These are phyloP conservation scores for Talaromyces sp. DNA, from an alignment of 2,329 filamentous ascomycete genomes.

Conservation along the genomic window DNA sequence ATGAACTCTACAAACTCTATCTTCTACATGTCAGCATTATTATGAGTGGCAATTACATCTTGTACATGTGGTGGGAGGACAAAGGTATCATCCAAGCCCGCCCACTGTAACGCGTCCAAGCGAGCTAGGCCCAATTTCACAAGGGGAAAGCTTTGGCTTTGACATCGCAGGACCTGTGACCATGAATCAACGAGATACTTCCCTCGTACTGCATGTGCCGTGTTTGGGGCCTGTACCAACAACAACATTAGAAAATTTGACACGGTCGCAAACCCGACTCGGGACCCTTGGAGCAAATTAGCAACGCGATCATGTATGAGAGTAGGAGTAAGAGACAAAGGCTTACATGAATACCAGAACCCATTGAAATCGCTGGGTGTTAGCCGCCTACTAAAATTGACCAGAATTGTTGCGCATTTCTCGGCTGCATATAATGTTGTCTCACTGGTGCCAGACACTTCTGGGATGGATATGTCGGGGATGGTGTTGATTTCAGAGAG, in stretches of 20 bases:
- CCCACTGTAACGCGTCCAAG: conserved; percentile 35
- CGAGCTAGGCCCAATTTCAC: conserved; percentile 35
- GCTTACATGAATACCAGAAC: conserved; percentile 40
- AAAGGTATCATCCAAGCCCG: conserved; percentile 28
- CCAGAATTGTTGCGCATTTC: conserved; percentile 34
- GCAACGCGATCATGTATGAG: background rate
- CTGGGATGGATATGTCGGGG: conserved; percentile 29
- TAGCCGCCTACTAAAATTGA: conserved; percentile 31
- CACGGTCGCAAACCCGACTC: conserved; percentile 38
- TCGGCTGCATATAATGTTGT: conserved; percentile 34
- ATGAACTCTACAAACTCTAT: too few species aligned
- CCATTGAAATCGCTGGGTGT: conserved; percentile 31
- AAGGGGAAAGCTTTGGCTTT: conserved; percentile 32
- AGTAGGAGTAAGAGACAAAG: too few species aligned
- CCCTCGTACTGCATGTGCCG: conserved; percentile 28
- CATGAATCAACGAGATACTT: conserved; percentile 34
- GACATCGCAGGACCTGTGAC: conserved; percentile 32
- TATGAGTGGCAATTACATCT: conserved; percentile 10
- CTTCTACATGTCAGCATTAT: background rate
- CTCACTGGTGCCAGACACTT: conserved; percentile 28
- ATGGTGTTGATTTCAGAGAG: conserved; percentile 26
- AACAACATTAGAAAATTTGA: conserved; percentile 38
- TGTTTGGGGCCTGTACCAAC: conserved; percentile 34
- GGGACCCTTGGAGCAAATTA: conserved; percentile 27
- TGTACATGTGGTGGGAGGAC: conserved; percentile 30